Percentiles rank a stretch among this genome's conserved stretches.
These are phyloP conservation scores for Cytospora mali DNA, from an alignment of 2,329 filamentous ascomycete species.

Conservation along the genomic window DNA sequence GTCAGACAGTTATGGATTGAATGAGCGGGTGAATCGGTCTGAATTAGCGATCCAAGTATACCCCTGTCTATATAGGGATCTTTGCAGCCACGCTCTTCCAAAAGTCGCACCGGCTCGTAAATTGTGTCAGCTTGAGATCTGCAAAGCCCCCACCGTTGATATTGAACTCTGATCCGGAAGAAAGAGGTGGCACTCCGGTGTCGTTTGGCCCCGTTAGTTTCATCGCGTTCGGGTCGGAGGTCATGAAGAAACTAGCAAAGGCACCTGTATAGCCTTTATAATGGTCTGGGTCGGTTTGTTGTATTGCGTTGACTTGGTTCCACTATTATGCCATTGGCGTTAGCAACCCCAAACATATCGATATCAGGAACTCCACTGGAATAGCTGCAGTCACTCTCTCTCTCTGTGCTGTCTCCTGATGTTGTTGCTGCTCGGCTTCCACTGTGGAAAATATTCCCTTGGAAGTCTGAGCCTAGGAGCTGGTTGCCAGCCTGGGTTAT, in stretches of 20 bases:
- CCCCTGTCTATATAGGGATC: constrained; percentile 45
- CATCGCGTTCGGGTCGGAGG: constrained; percentile 58
- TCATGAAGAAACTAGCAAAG: constrained; percentile 62
- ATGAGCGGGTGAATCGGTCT: neutral
- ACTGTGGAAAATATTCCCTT: neutral
- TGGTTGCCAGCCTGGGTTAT: neutral
- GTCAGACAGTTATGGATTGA: neutral
- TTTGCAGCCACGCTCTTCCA: constrained; percentile 51
- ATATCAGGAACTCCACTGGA: neutral
- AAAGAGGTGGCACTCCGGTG: constrained; percentile 48
- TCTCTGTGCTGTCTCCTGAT: neutral
- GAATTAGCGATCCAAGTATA: neutral
- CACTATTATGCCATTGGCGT: constrained; percentile 43
- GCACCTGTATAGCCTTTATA: constrained; percentile 61
- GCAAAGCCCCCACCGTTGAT: constrained; percentile 49
- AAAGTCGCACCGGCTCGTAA: constrained; percentile 55
- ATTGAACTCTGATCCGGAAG: constrained; percentile 52
- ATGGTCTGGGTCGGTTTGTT: constrained; percentile 53
- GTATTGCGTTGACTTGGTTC: constrained; percentile 57
- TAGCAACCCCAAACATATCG: neutral
- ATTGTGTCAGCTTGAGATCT: constrained; percentile 39
- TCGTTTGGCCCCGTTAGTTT: constrained; percentile 52
- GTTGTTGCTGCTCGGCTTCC: neutral
- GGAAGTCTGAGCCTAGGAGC: neutral
- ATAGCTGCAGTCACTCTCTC: too few relatives aligned